Conservation (phyloP, 768 basidiomycete genomes). For the Naganishia onofrii region DNA sequence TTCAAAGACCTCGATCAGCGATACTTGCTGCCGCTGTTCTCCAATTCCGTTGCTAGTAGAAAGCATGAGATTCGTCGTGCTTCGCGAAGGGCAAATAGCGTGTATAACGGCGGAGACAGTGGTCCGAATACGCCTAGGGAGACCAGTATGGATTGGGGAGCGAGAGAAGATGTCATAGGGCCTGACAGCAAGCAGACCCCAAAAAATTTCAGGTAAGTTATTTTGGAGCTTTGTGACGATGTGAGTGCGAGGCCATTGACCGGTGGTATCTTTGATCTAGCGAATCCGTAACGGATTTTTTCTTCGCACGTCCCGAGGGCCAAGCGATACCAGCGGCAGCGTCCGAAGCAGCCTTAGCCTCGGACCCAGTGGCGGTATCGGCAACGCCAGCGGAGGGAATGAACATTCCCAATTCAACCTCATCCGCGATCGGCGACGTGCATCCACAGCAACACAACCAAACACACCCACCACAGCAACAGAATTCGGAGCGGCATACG, state of each 20-base stretch:
- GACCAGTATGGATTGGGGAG: conserved; percentile 39
- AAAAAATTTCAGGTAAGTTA: conserved; percentile 48
- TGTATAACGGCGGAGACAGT: conserved; percentile 37
- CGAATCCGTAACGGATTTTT: conserved; percentile 51
- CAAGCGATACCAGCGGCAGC: conserved; percentile 16
- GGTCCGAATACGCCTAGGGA: conserved; percentile 39
- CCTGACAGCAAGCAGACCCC: conserved; percentile 42
- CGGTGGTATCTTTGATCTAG: conserved; percentile 30
- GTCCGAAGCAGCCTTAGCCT: conserved; percentile 20
- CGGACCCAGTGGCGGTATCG: background rate
- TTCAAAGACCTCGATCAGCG: conserved; percentile 93
- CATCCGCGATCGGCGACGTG: conserved; percentile 24
- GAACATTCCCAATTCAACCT: conserved; percentile 14
- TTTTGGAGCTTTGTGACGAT: no score
- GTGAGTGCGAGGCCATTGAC: background rate
- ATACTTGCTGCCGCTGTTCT: conserved; percentile 83
- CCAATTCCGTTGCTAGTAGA: conserved; percentile 47
- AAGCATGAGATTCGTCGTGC: conserved; percentile 44
- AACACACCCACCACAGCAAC: conserved; percentile 2
- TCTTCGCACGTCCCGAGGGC: conserved; percentile 47
- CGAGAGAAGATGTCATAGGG: conserved; percentile 35
- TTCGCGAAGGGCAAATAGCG: conserved; percentile 34
- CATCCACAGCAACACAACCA: conserved; percentile 8
- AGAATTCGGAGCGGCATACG: background rate
- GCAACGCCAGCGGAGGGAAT: conserved; percentile 3